Evolutionary conservation across 495 filamentous ascomycete species (phyloP).

Genomic region (Haplographium delicatum): DNA sequence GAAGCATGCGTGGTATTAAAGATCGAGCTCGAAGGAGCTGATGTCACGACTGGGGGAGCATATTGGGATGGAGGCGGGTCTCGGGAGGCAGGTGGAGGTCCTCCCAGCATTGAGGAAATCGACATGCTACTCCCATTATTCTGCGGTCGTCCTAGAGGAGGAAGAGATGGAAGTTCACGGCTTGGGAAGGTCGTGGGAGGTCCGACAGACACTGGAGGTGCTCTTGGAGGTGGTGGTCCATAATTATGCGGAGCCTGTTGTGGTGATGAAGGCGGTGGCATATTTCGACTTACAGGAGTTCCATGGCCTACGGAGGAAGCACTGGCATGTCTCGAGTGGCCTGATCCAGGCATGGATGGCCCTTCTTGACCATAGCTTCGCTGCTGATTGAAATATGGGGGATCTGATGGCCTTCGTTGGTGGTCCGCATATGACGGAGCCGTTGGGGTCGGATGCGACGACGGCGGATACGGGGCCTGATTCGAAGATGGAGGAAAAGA

Average conservation of each 20-base stretch:
- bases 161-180: conserved; percentile 50
- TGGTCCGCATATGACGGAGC: conserved; percentile 37
- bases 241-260: conserved; percentile 32
- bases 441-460: conserved; percentile 28
- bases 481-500: conserved; percentile 30
- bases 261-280: conserved; percentile 50
- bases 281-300: conserved; percentile 39
- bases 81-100: conserved; percentile 48
- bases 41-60: conserved; percentile 45
- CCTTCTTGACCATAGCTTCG: conserved; percentile 43
- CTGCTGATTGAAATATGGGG: conserved; percentile 31
- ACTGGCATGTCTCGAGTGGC: conserved; percentile 49
- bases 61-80: conserved; percentile 46
- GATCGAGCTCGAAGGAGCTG: conserved; percentile 36
- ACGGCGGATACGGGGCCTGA: conserved; percentile 24
- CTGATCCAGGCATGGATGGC: conserved; percentile 35
- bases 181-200: conserved; percentile 44
- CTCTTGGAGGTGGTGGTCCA: conserved; percentile 37
- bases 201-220: conserved; percentile 47
- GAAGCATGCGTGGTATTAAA: conserved; percentile 48
- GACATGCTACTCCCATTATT: conserved; percentile 78
- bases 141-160: conserved; percentile 38
- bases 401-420: conserved; percentile 43
- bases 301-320: conserved; percentile 43
- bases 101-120: conserved; percentile 87